phyloP scores from a whole-genome alignment of 306 rosid species.

The Prunus mongolica region DNA sequence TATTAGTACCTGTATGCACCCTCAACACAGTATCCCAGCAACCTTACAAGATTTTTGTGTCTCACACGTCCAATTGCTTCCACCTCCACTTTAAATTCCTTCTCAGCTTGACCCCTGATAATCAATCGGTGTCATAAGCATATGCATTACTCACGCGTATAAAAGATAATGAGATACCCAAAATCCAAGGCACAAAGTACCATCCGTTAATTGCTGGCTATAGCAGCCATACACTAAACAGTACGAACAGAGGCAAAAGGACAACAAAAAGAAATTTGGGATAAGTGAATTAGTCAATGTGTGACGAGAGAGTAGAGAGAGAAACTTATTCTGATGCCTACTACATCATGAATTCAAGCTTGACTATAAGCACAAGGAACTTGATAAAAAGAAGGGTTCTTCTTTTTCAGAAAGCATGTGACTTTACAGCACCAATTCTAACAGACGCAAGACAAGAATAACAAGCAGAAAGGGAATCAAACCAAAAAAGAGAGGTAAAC shows the following conservation, averaged over 20 bases:
- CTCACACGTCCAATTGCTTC: constrained; percentile 95
- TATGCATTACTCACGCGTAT: constrained; percentile 12
- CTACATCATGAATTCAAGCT: constrained; percentile 16
- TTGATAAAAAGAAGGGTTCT: constrained; percentile 24
- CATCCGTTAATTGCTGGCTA: too few relatives aligned
- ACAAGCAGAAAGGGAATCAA: not conserved
- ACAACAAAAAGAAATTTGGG: not conserved
- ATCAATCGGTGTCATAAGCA: constrained; percentile 3
- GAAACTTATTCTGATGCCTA: constrained; percentile 16
- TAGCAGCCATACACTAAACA: not conserved
- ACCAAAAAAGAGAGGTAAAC: constrained; percentile 10
- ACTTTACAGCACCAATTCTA: constrained; percentile 37
- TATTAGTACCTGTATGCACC: constrained; percentile 84
- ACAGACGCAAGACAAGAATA: constrained; percentile 36
- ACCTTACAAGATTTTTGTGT: constrained; percentile 94
- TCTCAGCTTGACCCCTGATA: constrained; percentile 96
- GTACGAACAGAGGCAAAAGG: not conserved
- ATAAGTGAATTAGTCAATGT: not conserved
- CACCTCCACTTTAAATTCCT: constrained; percentile 90
- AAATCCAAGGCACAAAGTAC: constrained; percentile 11
- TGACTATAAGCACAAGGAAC: constrained; percentile 25
- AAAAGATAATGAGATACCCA: not conserved
- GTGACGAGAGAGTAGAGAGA: not conserved
- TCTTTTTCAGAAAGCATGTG: constrained; percentile 25
- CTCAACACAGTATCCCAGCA: constrained; percentile 98